A percentile compares a stretch with the other conserved stretches of the same genome.
Evolutionary conservation across 176 grass and related monocot species (phyloP).

Genomic region (Zizania latifolia): DNA sequence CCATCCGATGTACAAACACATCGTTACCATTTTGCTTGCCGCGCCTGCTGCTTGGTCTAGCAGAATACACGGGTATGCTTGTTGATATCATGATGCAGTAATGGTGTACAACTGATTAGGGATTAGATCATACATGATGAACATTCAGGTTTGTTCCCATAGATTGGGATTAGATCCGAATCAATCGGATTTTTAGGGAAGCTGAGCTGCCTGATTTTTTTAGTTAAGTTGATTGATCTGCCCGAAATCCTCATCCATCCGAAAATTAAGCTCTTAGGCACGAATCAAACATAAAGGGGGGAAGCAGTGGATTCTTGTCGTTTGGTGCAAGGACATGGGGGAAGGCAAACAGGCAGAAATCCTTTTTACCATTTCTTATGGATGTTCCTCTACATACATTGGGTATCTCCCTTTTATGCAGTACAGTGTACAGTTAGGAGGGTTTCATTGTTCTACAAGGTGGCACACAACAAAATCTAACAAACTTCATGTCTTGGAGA

Average conservation of each 20-base stretch:
- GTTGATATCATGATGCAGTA: too few species aligned
- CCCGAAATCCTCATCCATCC: neutral
- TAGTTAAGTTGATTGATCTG: too few species aligned
- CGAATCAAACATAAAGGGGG: too few species aligned
- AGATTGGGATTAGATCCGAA: neutral
- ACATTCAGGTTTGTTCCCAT: too few species aligned
- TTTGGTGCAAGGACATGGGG: neutral
- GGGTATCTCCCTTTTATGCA: conserved; percentile 3
- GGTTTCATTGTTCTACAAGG: conserved; percentile 8
- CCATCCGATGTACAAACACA: neutral
- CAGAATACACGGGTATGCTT: too few species aligned
- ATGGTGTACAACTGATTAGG: too few species aligned
- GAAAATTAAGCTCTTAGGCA: neutral
- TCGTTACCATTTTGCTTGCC: neutral
- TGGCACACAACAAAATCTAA: neutral
- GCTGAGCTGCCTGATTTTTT: neutral
- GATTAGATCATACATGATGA: too few species aligned
- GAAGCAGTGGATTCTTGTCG: neutral
- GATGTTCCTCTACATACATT: neutral
- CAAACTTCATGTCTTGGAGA: conserved; percentile 8
- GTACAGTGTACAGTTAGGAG: conserved; percentile 1
- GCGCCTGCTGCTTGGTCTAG: too few species aligned
- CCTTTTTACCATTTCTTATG: neutral
- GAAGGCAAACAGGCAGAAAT: too few species aligned
- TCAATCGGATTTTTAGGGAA: neutral